Percentiles rank a stretch among this genome's conserved stretches.
phyloP scores from a whole-genome alignment of 371 early-diverging fungal species.

The Blakeslea trispora region DNA sequence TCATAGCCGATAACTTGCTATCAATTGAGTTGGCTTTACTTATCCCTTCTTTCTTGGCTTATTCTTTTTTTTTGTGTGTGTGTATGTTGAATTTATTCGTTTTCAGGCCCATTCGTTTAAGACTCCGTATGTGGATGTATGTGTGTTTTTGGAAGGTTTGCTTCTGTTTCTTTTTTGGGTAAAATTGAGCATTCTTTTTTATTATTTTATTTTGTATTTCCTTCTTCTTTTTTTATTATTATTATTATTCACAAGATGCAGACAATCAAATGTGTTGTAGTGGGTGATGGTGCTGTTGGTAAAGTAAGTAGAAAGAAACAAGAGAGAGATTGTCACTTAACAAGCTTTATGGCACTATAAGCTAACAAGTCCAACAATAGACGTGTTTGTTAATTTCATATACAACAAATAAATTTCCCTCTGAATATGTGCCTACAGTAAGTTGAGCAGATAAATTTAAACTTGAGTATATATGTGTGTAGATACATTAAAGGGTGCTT shows the following conservation, averaged over 20 bases:
- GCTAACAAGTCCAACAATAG: constrained; percentile 36
- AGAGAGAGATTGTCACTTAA: too few relatives aligned
- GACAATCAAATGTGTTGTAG: constrained; percentile 94
- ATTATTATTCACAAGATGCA: constrained; percentile 51
- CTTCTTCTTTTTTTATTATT: background rate
- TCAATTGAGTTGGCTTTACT: too few relatives aligned
- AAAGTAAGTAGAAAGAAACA: constrained; percentile 84
- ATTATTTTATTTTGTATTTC: too few relatives aligned
- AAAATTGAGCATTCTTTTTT: background rate
- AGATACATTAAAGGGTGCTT: too few relatives aligned
- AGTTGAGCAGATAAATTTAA: too few relatives aligned
- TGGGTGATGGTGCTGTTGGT: constrained; percentile 99
- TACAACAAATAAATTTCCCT: constrained; percentile 98
- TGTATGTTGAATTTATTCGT: too few relatives aligned
- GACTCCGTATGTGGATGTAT: background rate
- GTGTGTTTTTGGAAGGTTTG: too few relatives aligned
- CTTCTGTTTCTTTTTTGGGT: background rate
- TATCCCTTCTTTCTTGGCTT: too few relatives aligned
- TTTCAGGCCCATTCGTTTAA: background rate
- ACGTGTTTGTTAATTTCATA: constrained; percentile 97
- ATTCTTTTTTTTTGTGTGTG: too few relatives aligned
- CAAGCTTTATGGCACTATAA: too few relatives aligned
- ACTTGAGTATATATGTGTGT: too few relatives aligned
- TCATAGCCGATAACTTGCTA: too few relatives aligned
- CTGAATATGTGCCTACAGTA: constrained; percentile 98